Base-by-base conservation (phyloP, 2,329 filamentous ascomycete species). In the Pestalotiopsis sp. region DNA sequence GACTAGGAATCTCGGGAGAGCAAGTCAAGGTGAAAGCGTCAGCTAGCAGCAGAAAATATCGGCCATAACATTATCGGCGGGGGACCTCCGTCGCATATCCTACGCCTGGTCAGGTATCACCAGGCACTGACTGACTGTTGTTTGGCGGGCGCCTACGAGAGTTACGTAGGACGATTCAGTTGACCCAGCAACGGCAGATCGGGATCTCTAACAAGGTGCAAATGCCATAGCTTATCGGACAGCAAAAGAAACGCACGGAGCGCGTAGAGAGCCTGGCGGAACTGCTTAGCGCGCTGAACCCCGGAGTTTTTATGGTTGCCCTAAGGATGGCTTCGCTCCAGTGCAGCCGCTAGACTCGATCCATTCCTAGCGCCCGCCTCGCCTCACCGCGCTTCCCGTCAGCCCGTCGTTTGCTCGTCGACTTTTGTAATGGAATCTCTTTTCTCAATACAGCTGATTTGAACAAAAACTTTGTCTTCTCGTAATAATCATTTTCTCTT, bases 111-210 rank as follows among this genome's bases (percentile, higher is more conserved):
- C 11, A 61, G 22, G 22, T 61, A 22, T 63, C 39, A 20, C 60
- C 30, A 48, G n/a, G 39, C 39, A 30, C 58, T 35, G 30, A 35
- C 30, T 35, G 30, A 35, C 26, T 63, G 26, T 63, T 63, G 60
- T 63, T 63, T 63, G 60, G 30, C 60, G 38, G n/a, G 38, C 60
- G 60, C 60, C 38, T 63, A 22, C 30, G 7, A 35, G 7, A 35
- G 30, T 35, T 35, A 35, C 44, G 44, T 52, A 52, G 44, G 44
- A 26, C 40, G 24, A 40, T 14, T 56, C 30, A 35, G 65, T 66
- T 66, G 65, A 62, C 65, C 65, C 58, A 55, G 65, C 65, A 66
- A 66, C 65, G 65, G 9, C 30, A 35, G 26, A 39, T 39, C 58
- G 58, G 58, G 58, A 35, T 61, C 44, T 52, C n/a, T 52, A 52